phyloP scores from a whole-genome alignment of 78 protist genomes.

The Dictyostelium purpureum region DNA sequence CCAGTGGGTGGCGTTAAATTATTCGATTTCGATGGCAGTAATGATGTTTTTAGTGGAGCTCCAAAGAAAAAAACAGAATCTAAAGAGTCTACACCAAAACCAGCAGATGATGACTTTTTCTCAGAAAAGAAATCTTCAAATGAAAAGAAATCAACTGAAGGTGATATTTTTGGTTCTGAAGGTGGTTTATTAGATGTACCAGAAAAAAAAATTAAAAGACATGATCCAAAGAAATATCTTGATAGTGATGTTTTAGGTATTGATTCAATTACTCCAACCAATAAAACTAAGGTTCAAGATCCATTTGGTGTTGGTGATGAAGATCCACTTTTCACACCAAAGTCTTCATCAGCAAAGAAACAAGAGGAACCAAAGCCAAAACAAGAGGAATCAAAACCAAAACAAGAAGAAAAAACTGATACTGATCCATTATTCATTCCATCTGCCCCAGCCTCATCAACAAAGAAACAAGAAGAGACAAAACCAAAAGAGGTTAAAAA shows the following conservation, averaged over 20 bases:
- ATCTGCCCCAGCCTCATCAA: not conserved
- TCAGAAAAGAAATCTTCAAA: not conserved
- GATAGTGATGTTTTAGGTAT: slow-evolving; percentile 49
- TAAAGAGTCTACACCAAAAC: not conserved
- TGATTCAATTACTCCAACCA: not conserved
- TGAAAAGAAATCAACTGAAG: not conserved
- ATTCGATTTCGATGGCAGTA: slow-evolving; percentile 54
- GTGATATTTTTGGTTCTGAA: slow-evolving; percentile 43
- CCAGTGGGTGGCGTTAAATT: slow-evolving; percentile 78
- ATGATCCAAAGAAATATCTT: slow-evolving; percentile 36
- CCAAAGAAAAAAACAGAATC: not conserved
- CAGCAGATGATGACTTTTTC: slow-evolving; percentile 1
- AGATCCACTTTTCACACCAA: not conserved
- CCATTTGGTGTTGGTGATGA: slow-evolving; percentile 26
- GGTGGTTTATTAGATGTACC: slow-evolving; percentile 54
- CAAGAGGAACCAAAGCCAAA: no score
- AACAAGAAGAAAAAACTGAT: no score
- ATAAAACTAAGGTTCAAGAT: slow-evolving; percentile 17
- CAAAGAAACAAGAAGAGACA: not conserved
- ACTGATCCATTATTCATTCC: slow-evolving; percentile 2
- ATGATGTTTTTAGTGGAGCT: not conserved
- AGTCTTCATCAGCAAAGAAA: not conserved
- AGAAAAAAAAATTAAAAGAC: slow-evolving; percentile 32
- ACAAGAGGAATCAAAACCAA: no score
- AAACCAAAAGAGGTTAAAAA: not conserved